Conservation (phyloP, 352 stramenopile genomes). For the Globisporangium takayamanum region DNA sequence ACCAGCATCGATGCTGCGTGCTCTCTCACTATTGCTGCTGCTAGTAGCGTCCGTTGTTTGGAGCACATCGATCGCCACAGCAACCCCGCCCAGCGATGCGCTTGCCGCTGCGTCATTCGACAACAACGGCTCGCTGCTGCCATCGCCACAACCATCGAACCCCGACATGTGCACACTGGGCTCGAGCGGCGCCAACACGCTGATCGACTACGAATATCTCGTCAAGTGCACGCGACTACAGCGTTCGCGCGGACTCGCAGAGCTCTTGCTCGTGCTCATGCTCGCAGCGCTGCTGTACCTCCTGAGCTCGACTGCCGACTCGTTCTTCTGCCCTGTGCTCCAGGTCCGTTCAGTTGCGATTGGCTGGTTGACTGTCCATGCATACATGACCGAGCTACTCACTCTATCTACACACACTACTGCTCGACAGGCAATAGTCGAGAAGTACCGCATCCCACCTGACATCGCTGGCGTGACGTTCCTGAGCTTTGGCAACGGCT, state of each 20-base stretch:
- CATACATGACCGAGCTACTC: neutral
- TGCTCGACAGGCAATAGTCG: slow-evolving; percentile 25
- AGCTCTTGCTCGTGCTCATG: slow-evolving; percentile 33
- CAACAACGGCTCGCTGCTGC: neutral
- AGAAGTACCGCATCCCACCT: slow-evolving; percentile 68
- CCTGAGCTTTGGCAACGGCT: slow-evolving; percentile 77
- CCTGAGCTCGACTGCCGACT: slow-evolving; percentile 73
- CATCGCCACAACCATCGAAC: neutral
- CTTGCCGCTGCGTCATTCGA: neutral
- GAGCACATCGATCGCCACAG: too few species aligned
- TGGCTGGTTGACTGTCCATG: neutral
- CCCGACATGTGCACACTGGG: slow-evolving; percentile 6
- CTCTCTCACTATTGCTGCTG: too few species aligned
- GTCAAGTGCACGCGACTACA: slow-evolving; percentile 48
- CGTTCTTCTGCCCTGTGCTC: slow-evolving; percentile 74
- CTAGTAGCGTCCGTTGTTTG: too few species aligned
- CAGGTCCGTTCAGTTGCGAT: slow-evolving; percentile 25
- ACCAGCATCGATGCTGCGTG: too few species aligned
- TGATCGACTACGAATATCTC: slow-evolving; percentile 66
- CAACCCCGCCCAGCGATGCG: neutral
- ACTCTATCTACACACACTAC: neutral
- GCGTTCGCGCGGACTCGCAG: slow-evolving; percentile 30
- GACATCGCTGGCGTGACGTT: slow-evolving; percentile 75
- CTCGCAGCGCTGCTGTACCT: slow-evolving; percentile 67
- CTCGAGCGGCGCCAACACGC: slow-evolving; percentile 22